Percentiles rank a stretch among this genome's conserved stretches.
phyloP scores from a whole-genome alignment of 495 filamentous ascomycete species.

The Aspergillus kassunensis region DNA sequence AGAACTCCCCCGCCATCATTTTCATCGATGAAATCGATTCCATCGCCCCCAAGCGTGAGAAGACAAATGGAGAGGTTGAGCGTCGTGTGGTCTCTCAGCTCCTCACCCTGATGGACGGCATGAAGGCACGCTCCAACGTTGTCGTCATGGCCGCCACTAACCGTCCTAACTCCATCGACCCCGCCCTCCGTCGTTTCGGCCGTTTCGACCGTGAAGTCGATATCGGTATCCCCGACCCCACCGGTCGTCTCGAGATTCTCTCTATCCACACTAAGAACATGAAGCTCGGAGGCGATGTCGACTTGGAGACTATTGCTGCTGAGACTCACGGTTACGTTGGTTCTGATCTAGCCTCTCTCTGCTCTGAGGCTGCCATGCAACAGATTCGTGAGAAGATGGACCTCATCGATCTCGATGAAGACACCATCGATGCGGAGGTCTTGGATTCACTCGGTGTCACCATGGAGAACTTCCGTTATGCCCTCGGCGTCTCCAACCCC shows the following conservation, averaged over 20 bases:
- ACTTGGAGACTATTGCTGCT: constrained; percentile 92
- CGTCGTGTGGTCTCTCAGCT: constrained; percentile 97
- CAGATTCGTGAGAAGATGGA: constrained; percentile 99
- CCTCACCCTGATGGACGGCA: constrained; percentile 97
- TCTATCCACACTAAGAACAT: constrained; percentile 99
- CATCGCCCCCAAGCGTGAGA: constrained; percentile 98
- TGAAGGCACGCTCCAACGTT: constrained; percentile 98
- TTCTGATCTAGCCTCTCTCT: constrained; percentile 97
- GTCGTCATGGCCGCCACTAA: constrained; percentile 99
- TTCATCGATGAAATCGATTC: constrained; percentile 99
- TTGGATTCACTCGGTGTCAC: constrained; percentile 97
- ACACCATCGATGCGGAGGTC: constrained; percentile 98
- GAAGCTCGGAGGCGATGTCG: constrained; percentile 96
- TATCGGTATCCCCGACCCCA: constrained; percentile 96
- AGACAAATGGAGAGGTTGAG: constrained; percentile 99
- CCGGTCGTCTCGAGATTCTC: constrained; percentile 96
- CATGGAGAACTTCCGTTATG: constrained; percentile 99
- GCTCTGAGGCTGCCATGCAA: constrained; percentile 99
- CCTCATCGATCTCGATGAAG: constrained; percentile 96
- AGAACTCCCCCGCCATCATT: constrained; percentile 98
- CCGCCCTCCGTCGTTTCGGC: constrained; percentile 87
- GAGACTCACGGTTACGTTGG: constrained; percentile 99
- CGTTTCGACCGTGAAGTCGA: constrained; percentile 99
- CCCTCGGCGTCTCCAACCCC: constrained; percentile 95
- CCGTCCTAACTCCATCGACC: constrained; percentile 94